Base-by-base conservation (phyloP, 257 asterid genomes). In the Leptodermis oblonga region DNA sequence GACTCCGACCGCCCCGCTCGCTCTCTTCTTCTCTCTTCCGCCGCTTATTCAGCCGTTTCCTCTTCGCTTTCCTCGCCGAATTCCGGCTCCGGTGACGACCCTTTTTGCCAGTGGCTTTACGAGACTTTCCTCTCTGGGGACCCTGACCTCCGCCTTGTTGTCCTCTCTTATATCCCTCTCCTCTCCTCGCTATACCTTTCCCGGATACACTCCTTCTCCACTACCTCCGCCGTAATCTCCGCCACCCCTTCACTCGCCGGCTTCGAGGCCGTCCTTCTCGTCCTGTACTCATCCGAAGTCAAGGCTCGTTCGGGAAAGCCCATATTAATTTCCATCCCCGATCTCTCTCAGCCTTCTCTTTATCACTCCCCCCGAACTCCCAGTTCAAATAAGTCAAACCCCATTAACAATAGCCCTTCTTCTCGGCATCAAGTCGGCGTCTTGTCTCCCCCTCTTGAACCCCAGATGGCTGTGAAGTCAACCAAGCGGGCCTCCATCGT, bases 1-100 rank as follows among this genome's bases (percentile, higher is more conserved):
- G 96, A 90, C 82, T 89, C 97, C 71, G 97, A 90, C 67, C 92
- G 88, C 62, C 97, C 99, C 0, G 96, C 99, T 15, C 86, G 90
- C 67, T 90, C 99, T 49, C 96, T 90, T 70, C 94, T 93, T 72
- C 89, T 87, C 81, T 93, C 99, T 68, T 46, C 81, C 65, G 71
- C 84, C 60, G 92, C 96, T 3, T 93, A 88, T 86, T 69, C 77
- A 20, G 73, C 89, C 34, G 36, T 93, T 75, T 83, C 93, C 65
- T 71, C 90, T 36, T 85, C 85, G 3, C 77, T 93, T 12, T 79
- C 83, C 62, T 54, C 80, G 72, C 82, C 88, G 15, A 54, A 82
- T 14, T 85, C 96, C 75, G 99, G 99, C 69, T 72, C 87, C 70
- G 85, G 87, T 60, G 86, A 82, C 36, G 99, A 93, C 67, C 82